Base-by-base conservation (phyloP, 306 rosid genomes). In the Heteromeles arbutifolia region DNA sequence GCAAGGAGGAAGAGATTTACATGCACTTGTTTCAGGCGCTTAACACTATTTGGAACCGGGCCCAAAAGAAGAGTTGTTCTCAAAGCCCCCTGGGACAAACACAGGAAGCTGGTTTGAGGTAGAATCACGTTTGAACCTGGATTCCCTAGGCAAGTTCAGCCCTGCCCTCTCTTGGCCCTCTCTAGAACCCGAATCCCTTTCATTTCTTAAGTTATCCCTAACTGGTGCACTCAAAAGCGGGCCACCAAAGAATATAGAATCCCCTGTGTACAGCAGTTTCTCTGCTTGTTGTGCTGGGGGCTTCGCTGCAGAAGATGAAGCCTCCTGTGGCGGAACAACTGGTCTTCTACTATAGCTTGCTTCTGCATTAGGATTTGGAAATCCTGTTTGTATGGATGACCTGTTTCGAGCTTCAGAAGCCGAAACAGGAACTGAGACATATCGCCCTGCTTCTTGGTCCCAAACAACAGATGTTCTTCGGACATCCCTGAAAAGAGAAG, bases 371-470 rank as follows among this genome's bases (percentile, higher is more conserved):
- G 52, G 66, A 73, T 76, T 87, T 65, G 89, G 85, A 65, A 86
- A 62, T 39, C 91, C 96, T 71, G 76, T n/a, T 43, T 80, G 94
- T 37, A 80, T 21, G 24, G 93, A 85, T 41, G 88, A 53, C 80
- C 89, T 79, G 78, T 79, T 88, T 74, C 90, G 90, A 80, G 92
- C 87, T 77, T 95, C 98, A 26, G 85, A 85, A 66, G 97, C 89
- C 66, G 96, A 82, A 59, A 86, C 82, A 69, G 97, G 96, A 82
- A 92, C 91, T 1, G 98, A 92, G n/a, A 95, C 88, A 73, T 92
- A 95, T 79, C 98, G 84, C 72, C 98, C 98, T 4, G 98, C 98
- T 86, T 95, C 98, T 90, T 95, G 98, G 83, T 95, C 98, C 98
- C 97, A 95, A 67, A 92, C 97, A 76, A 95, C 98, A 41, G 98